Evolutionary conservation across 2,329 filamentous ascomycete genomes (phyloP).

Genomic region (Pyricularia sp.): DNA sequence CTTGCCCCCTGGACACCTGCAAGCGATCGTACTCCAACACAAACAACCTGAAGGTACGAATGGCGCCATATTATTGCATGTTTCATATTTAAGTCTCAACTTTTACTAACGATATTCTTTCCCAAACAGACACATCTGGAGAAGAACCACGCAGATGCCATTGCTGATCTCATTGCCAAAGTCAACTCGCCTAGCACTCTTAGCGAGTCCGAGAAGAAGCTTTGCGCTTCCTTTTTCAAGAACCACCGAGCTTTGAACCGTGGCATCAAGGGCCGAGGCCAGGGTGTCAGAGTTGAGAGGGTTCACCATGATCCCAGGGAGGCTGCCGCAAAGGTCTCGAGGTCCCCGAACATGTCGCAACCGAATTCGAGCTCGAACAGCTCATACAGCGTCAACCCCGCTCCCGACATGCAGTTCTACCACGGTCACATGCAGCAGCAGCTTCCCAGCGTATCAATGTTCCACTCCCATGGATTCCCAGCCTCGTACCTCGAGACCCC

Average conservation of each 20-base stretch:
- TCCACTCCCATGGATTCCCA: background rate
- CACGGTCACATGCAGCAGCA: background rate
- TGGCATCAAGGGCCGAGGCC: slow-evolving; percentile 92
- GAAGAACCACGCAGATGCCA: background rate
- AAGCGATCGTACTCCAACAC: slow-evolving; percentile 82
- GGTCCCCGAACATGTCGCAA: background rate
- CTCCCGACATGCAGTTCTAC: background rate
- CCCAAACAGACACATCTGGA: background rate
- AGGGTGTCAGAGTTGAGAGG: slow-evolving; percentile 57
- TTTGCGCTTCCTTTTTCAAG: slow-evolving; percentile 82
- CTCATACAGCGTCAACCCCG: background rate
- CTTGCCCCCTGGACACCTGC: slow-evolving; percentile 75
- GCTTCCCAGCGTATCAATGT: background rate
- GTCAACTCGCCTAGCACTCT: slow-evolving; percentile 53
- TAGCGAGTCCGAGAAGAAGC: slow-evolving; percentile 58
- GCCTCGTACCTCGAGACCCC: background rate
- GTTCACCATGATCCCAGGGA: background rate
- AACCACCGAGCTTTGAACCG: slow-evolving; percentile 75
- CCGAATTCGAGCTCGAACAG: background rate
- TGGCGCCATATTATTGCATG: background rate
- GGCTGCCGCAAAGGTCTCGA: background rate
- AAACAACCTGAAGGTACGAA: slow-evolving; percentile 76
- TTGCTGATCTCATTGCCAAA: slow-evolving; percentile 36
- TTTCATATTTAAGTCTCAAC: background rate
- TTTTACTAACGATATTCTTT: background rate